A percentile compares a stretch with the other conserved stretches of the same genome.
phyloP scores from a whole-genome alignment of 1,139 yeast genomes.

The Magnusiomyces paraingens region DNA sequence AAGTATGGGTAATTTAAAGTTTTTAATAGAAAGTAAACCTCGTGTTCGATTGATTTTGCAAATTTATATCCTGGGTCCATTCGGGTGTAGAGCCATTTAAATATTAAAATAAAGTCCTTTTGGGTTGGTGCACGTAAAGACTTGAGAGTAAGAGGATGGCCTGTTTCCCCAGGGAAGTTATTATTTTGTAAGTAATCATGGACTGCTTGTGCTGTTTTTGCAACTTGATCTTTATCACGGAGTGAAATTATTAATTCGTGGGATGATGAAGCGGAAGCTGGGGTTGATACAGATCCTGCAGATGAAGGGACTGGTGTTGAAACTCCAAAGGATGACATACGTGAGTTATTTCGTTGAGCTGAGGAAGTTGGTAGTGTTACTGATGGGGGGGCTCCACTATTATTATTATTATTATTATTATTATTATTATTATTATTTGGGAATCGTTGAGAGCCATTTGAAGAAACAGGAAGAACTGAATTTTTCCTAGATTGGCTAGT shows the following conservation, averaged over 20 bases:
- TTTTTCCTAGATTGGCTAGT: conserved; percentile 8
- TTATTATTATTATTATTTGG: neutral
- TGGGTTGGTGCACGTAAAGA: conserved; percentile 78
- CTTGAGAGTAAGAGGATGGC: conserved; percentile 59
- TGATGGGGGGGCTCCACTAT: neutral
- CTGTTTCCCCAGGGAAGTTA: conserved; percentile 68
- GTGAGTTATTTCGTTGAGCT: neutral
- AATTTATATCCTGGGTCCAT: conserved; percentile 77
- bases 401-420: neutral
- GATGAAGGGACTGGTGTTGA: neutral
- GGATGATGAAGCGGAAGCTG: neutral
- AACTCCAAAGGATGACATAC: conserved; percentile 2
- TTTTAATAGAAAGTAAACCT: conserved; percentile 62
- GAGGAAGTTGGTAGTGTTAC: neutral
- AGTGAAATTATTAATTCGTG: conserved; percentile 51
- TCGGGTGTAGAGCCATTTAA: conserved; percentile 69
- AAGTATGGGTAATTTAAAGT: conserved; percentile 71
- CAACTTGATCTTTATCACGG: conserved; percentile 66
- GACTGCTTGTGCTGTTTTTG: conserved; percentile 42
- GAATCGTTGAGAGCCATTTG: conserved; percentile 7
- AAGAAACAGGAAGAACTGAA: neutral
- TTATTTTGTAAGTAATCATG: conserved; percentile 56
- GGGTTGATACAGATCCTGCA: neutral
- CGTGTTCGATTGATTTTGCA: conserved; percentile 63
- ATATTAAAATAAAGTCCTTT: conserved; percentile 71